Evolutionary conservation across 2,329 filamentous ascomycete species (phyloP).

Genomic region (Boeremia lycopersici): DNA sequence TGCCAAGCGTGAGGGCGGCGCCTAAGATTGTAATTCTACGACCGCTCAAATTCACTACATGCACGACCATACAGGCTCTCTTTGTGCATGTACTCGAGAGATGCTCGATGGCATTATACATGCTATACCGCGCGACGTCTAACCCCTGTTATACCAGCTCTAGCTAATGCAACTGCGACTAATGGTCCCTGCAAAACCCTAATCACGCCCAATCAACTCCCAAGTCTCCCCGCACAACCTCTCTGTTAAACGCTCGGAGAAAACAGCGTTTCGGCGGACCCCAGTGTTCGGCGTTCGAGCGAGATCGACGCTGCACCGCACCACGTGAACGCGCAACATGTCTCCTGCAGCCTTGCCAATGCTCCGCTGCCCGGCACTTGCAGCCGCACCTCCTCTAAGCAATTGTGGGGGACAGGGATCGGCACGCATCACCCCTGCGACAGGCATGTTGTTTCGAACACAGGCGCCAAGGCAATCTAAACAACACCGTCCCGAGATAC

Average conservation of each 20-base stretch:
- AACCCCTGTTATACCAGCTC: neutral
- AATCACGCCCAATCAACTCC: neutral
- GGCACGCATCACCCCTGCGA: neutral
- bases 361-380: neutral
- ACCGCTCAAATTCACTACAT: neutral
- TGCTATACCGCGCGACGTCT: neutral
- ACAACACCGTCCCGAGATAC: neutral
- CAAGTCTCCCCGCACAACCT: neutral
- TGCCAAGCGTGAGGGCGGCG: slow-evolving; percentile 48
- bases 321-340: neutral
- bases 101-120: too few species aligned
- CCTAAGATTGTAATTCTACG: slow-evolving; percentile 20
- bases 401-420: slow-evolving; percentile 3
- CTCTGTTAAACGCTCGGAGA: neutral
- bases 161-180: neutral
- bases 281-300: neutral
- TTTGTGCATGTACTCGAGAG: neutral
- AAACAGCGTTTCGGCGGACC: neutral
- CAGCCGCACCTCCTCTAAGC: neutral
- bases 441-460: slow-evolving; percentile 10
- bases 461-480: slow-evolving; percentile 15
- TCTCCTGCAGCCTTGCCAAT: neutral
- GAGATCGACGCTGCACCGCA: neutral
- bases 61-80: neutral
- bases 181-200: neutral